Conservation (phyloP, 305 asterid species). For the Fraxinus velutina region DNA sequence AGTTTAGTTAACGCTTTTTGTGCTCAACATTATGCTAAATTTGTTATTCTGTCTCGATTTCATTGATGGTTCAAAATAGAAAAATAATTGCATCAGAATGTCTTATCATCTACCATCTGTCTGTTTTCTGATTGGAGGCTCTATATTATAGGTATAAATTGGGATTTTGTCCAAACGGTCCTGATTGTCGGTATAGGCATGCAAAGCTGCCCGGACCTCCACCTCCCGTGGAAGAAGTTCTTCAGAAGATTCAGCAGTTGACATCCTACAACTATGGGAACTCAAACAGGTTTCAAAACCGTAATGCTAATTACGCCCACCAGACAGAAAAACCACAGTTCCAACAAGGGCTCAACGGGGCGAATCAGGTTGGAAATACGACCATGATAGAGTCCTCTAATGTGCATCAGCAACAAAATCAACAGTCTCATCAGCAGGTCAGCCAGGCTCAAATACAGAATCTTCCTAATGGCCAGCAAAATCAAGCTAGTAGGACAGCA, state of each 20-base stretch:
- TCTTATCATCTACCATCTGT: constrained; percentile 5
- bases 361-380: constrained; percentile 45
- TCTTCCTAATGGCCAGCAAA: constrained; percentile 56
- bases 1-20: background rate
- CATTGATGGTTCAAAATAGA: background rate
- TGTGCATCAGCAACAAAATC: constrained; percentile 48
- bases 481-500: constrained; percentile 59
- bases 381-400: constrained; percentile 41
- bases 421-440: constrained; percentile 52
- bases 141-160: constrained; percentile 71
- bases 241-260: constrained; percentile 86
- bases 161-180: constrained; percentile 97
- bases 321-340: constrained; percentile 57
- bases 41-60: background rate
- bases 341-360: constrained; percentile 47
- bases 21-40: background rate
- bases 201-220: constrained; percentile 97
- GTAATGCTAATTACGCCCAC: constrained; percentile 50
- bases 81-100: background rate
- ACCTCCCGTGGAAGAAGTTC: constrained; percentile 88
- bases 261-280: constrained; percentile 59
- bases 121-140: constrained; percentile 23
- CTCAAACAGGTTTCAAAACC: constrained; percentile 66
- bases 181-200: constrained; percentile 94
- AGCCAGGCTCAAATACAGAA: constrained; percentile 55